Conservation (phyloP, 2,329 filamentous ascomycete genomes). For the Sphaerulina musiva region DNA sequence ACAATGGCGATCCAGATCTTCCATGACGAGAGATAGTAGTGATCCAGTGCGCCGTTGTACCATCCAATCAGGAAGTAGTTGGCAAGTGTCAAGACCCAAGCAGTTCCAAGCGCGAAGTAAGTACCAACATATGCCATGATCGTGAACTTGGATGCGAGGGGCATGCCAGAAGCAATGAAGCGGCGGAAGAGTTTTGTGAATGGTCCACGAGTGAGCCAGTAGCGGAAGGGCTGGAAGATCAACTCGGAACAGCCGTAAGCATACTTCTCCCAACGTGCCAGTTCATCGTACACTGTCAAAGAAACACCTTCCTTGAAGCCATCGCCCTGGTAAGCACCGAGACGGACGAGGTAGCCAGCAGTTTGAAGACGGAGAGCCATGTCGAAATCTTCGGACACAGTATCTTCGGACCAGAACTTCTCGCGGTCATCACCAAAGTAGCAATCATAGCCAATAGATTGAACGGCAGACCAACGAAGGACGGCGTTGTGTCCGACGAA, state of each 20-base stretch:
- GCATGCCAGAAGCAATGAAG: slow-evolving; percentile 68
- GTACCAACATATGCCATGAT: slow-evolving; percentile 72
- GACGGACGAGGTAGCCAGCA: slow-evolving; percentile 64
- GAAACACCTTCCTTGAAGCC: slow-evolving; percentile 80
- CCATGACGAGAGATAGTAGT: slow-evolving; percentile 75
- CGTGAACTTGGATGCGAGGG: slow-evolving; percentile 68
- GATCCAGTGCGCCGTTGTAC: slow-evolving; percentile 70
- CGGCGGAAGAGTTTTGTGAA: slow-evolving; percentile 71
- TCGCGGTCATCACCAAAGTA: slow-evolving; percentile 58
- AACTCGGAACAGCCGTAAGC: slow-evolving; percentile 79
- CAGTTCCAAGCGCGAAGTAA: slow-evolving; percentile 70
- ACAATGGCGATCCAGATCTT: slow-evolving; percentile 75
- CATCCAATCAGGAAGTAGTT: slow-evolving; percentile 74
- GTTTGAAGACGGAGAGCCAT: slow-evolving; percentile 73
- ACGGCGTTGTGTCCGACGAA: slow-evolving; percentile 78
- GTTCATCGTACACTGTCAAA: slow-evolving; percentile 75
- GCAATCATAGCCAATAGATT: slow-evolving; percentile 64
- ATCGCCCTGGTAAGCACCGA: slow-evolving; percentile 66
- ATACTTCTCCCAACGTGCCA: slow-evolving; percentile 81
- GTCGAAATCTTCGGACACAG: slow-evolving; percentile 76
- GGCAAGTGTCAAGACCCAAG: slow-evolving; percentile 64
- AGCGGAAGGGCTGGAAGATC: slow-evolving; percentile 68
- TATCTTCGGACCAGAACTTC: slow-evolving; percentile 75
- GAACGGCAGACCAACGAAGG: slow-evolving; percentile 67
- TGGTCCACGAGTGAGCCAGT: slow-evolving; percentile 66